Percentiles rank a stretch among this genome's conserved stretches.
phyloP scores from a whole-genome alignment of 371 early-diverging fungal species.

The Mortierella polycephala region DNA sequence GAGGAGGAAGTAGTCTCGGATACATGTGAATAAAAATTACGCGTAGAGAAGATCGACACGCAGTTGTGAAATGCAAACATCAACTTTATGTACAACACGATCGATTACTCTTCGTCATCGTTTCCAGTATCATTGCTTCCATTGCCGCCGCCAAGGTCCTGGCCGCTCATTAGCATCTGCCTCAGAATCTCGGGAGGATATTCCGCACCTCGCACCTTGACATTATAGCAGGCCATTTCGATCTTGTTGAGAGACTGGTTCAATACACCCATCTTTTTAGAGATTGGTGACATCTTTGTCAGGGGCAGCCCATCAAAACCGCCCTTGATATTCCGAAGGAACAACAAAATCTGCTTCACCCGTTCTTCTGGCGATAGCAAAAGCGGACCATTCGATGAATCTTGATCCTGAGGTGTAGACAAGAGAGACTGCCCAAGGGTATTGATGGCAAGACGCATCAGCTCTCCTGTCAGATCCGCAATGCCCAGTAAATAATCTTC shows the following conservation, averaged over 20 bases:
- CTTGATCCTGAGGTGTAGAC: conserved; percentile 5
- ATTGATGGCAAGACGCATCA: conserved; percentile 76
- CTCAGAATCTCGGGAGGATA: conserved; percentile 52
- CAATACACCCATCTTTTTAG: conserved; percentile 57
- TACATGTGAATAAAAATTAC: too few relatives aligned
- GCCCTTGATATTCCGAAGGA: conserved; percentile 60
- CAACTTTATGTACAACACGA: too few relatives aligned
- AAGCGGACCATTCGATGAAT: neutral
- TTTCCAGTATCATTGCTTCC: conserved; percentile 8
- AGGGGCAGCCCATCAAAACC: conserved; percentile 36
- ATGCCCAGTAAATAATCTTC: conserved; percentile 74
- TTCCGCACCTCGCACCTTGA: conserved; percentile 50
- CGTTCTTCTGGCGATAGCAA: conserved; percentile 53
- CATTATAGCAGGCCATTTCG: conserved; percentile 55
- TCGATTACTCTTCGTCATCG: conserved; percentile 22
- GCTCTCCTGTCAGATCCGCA: conserved; percentile 77
- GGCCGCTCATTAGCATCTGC: conserved; percentile 35
- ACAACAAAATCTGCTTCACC: conserved; percentile 60
- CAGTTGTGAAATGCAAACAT: too few relatives aligned
- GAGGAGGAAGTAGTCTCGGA: too few relatives aligned
- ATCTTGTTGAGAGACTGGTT: conserved; percentile 58
- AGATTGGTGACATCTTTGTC: conserved; percentile 41
- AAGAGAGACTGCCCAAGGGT: conserved; percentile 47
- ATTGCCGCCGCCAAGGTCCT: conserved; percentile 12
- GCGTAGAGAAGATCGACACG: neutral